A percentile compares a stretch with the other conserved stretches of the same genome.
phyloP scores from a whole-genome alignment of 805 yeast species.

The Metschnikowia similis region DNA sequence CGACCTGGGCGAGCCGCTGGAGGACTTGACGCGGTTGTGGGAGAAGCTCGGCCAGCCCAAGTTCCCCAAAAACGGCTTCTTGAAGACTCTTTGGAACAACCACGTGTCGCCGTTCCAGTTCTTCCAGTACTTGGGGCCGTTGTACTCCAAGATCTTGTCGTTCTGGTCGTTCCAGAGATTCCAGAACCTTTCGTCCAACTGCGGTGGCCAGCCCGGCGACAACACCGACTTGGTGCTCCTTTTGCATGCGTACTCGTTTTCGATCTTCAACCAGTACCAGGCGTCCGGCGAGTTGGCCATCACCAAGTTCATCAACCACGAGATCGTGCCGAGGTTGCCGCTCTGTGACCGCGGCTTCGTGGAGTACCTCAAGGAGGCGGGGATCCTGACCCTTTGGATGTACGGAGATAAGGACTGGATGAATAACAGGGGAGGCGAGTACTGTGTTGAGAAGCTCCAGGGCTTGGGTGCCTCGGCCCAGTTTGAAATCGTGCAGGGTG shows the following conservation, averaged over 20 bases:
- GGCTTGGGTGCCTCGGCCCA: constrained; percentile 14
- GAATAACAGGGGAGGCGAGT: constrained; percentile 36
- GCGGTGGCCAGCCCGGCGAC: neutral
- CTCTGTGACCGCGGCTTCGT: constrained; percentile 38
- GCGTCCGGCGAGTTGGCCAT: constrained; percentile 43
- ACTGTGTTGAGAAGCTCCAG: constrained; percentile 25
- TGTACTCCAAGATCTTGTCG: constrained; percentile 38
- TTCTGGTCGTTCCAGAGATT: constrained; percentile 40
- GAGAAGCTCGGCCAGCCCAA: constrained; percentile 32
- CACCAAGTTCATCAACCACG: constrained; percentile 37
- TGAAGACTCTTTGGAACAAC: constrained; percentile 35
- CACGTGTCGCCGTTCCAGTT: constrained; percentile 37
- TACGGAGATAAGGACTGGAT: constrained; percentile 45
- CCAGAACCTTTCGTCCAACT: constrained; percentile 23
- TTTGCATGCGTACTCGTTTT: constrained; percentile 37
- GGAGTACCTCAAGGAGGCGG: constrained; percentile 22
- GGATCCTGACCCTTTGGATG: constrained; percentile 29
- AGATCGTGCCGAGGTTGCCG: constrained; percentile 36
- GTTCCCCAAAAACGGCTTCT: constrained; percentile 30
- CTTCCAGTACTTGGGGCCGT: constrained; percentile 35
- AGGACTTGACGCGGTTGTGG: constrained; percentile 25
- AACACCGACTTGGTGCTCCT: constrained; percentile 26
- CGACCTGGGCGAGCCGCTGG: constrained; percentile 15
- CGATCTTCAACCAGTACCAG: constrained; percentile 41
- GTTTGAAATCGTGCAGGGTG: constrained; percentile 26